Conservation (phyloP, 331 rosid species). For the Prunus yedoensis region DNA sequence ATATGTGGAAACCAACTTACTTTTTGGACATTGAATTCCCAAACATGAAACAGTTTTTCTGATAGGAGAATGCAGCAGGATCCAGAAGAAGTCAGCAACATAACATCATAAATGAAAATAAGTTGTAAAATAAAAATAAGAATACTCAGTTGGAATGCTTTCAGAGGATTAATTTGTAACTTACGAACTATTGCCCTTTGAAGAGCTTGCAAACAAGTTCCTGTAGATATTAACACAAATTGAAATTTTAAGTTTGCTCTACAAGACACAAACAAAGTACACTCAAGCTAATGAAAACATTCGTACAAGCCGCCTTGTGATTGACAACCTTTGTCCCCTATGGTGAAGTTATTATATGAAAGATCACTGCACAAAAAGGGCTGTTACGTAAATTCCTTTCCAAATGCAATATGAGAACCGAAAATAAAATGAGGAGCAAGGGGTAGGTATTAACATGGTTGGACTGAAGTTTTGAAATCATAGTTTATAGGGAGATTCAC, state of each 20-base stretch:
- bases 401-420: background rate
- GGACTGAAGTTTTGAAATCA: too few relatives aligned
- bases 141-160: background rate
- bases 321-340: background rate
- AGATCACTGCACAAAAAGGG: conserved; percentile 59
- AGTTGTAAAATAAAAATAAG: background rate
- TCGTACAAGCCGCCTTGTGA: background rate
- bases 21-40: too few relatives aligned
- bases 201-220: conserved; percentile 64
- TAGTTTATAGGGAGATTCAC: too few relatives aligned
- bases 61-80: too few relatives aligned
- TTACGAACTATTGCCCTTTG: conserved; percentile 41
- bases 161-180: conserved; percentile 25
- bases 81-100: too few relatives aligned
- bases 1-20: too few relatives aligned
- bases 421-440: background rate
- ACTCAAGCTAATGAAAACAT: background rate
- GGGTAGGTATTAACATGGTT: too few relatives aligned
- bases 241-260: background rate
- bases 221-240: conserved; percentile 31
- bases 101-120: too few relatives aligned
- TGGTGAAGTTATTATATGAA: conserved; percentile 34
- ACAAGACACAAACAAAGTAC: background rate
- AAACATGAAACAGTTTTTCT: too few relatives aligned
- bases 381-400: background rate